Conservation (phyloP, 805 yeast genomes). For the Kodamaea kaohsiungensis region DNA sequence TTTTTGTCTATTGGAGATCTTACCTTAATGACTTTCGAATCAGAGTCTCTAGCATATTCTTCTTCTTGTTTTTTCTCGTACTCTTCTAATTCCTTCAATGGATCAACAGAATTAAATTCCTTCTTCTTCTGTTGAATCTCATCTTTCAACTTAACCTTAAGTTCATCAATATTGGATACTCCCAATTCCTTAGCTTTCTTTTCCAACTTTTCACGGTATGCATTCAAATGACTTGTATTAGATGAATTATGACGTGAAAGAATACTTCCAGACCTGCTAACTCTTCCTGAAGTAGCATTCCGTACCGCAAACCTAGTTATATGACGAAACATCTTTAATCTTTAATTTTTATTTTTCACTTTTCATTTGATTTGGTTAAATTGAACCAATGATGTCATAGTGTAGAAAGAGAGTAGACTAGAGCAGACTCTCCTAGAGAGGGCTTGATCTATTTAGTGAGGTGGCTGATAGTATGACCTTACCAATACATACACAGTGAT, state of each 20-base stretch:
- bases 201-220: slow-evolving; percentile 35
- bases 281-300: slow-evolving; percentile 5
- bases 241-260: slow-evolving; percentile 3
- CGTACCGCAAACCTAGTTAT: background rate
- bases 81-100: slow-evolving; percentile 65
- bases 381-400: background rate
- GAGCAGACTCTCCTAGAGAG: too few species aligned
- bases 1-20: slow-evolving; percentile 36
- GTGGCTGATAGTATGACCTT: too few species aligned
- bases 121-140: slow-evolving; percentile 56
- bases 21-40: slow-evolving; percentile 30
- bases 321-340: slow-evolving; percentile 2
- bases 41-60: slow-evolving; percentile 22
- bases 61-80: slow-evolving; percentile 43
- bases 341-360: background rate
- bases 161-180: slow-evolving; percentile 50
- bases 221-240: slow-evolving; percentile 6
- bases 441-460: too few species aligned
- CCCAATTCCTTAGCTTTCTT: slow-evolving; percentile 38
- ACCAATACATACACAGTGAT: too few species aligned
- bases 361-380: background rate
- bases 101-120: slow-evolving; percentile 64
- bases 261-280: background rate
- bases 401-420: too few species aligned
- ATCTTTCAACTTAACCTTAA: slow-evolving; percentile 62